phyloP scores from a whole-genome alignment of 208 protist genomes.

The Naegleria lovaniensis region DNA sequence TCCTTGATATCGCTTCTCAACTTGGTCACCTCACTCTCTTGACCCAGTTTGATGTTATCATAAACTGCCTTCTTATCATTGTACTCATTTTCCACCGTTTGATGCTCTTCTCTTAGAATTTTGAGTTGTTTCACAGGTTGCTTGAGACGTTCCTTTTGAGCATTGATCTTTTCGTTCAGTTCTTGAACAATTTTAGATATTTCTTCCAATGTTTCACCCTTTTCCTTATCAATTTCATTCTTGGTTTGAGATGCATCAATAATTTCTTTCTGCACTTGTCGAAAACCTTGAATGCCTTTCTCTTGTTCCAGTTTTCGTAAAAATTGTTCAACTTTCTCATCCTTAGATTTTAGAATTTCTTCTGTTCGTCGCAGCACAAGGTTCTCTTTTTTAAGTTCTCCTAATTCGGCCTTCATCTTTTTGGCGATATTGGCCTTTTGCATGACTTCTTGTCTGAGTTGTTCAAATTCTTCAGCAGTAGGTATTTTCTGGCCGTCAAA shows the following conservation, averaged over 20 bases:
- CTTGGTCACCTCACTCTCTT: conserved; percentile 10
- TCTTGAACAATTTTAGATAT: conserved; percentile 30
- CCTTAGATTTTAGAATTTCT: conserved; percentile 28
- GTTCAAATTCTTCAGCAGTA: conserved; percentile 18
- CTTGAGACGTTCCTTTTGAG: conserved; percentile 19
- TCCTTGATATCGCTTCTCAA: background rate
- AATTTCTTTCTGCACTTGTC: background rate
- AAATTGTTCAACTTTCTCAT: conserved; percentile 11
- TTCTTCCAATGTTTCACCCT: conserved; percentile 34
- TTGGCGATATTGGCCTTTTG: background rate
- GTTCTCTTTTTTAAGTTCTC: conserved; percentile 14
- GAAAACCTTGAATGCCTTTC: conserved; percentile 20
- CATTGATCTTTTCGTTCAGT: conserved; percentile 8
- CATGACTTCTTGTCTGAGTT: background rate
- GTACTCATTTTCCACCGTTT: background rate
- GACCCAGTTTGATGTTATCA: background rate
- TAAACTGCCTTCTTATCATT: conserved; percentile 24
- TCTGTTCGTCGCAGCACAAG: conserved; percentile 9
- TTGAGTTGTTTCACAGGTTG: conserved; percentile 10
- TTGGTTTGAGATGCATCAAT: background rate
- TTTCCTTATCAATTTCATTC: conserved; percentile 24
- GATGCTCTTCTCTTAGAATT: background rate
- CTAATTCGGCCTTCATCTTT: conserved; percentile 31
- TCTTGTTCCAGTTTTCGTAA: background rate
- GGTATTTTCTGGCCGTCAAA: conserved; percentile 11